These are phyloP conservation scores for Pythium coloratum DNA, from an alignment of 352 stramenopile species.

Conservation along the genomic window DNA sequence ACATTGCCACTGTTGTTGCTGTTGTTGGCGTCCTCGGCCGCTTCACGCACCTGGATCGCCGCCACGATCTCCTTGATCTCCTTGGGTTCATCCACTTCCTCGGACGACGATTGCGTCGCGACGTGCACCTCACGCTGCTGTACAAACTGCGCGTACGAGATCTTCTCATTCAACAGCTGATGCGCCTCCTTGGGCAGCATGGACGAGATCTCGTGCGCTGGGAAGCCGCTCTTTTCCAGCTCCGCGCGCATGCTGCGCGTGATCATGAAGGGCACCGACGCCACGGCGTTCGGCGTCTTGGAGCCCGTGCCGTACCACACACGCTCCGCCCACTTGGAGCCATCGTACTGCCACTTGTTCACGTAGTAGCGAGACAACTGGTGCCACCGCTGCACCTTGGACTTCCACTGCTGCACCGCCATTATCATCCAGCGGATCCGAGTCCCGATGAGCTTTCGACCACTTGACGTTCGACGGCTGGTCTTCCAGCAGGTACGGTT, in stretches of 20 bases:
- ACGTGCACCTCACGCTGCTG: conserved; percentile 39
- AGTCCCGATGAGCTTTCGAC: not conserved
- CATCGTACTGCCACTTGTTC: conserved; percentile 87
- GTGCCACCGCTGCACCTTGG: conserved; percentile 56
- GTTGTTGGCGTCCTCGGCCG: not conserved
- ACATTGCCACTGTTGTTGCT: too few species aligned
- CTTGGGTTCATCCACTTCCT: conserved; percentile 9
- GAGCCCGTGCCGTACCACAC: conserved; percentile 67
- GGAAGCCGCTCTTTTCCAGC: conserved; percentile 57
- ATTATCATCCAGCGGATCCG: conserved; percentile 21
- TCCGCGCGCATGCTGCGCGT: conserved; percentile 69
- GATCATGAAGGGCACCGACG: conserved; percentile 86
- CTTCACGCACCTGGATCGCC: conserved; percentile 21
- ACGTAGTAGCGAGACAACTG: conserved; percentile 73
- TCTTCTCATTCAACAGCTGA: conserved; percentile 54
- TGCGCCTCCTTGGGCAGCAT: conserved; percentile 62
- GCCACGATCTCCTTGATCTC: conserved; percentile 29
- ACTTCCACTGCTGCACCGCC: conserved; percentile 40
- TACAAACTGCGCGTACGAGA: conserved; percentile 56
- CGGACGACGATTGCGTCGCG: conserved; percentile 5
- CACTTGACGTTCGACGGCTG: not conserved
- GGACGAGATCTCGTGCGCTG: conserved; percentile 54
- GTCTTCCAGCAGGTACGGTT: not conserved
- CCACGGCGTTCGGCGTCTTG: conserved; percentile 40
- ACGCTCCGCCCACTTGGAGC: conserved; percentile 68